A percentile compares a stretch with the other conserved stretches of the same genome.
Evolutionary conservation across 306 rosid genomes (phyloP).

Genomic region (Luffa aegyptiaca): DNA sequence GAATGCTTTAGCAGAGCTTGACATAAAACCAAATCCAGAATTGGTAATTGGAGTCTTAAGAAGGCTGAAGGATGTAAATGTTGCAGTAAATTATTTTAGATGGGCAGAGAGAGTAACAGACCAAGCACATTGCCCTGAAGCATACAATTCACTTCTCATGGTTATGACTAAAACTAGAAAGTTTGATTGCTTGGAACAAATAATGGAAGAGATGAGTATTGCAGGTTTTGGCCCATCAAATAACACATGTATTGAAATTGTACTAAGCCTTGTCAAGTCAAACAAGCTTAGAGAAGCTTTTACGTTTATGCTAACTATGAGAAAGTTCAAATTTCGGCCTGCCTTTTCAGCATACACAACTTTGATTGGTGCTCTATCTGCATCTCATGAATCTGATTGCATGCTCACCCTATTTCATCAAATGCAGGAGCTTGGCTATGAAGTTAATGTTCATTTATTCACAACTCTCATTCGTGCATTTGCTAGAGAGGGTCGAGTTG

Average conservation of each 20-base stretch:
- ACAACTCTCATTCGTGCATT: constrained; percentile 78
- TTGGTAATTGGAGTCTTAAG: constrained; percentile 65
- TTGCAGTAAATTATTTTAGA: constrained; percentile 56
- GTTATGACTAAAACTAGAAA: constrained; percentile 70
- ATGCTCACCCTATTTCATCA: constrained; percentile 65
- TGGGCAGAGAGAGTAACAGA: constrained; percentile 73
- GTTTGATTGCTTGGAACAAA: constrained; percentile 45
- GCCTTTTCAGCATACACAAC: constrained; percentile 86
- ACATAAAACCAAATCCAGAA: constrained; percentile 53
- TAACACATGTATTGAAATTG: constrained; percentile 44
- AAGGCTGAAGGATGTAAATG: constrained; percentile 54
- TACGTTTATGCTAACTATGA: constrained; percentile 59
- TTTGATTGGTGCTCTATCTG: constrained; percentile 71
- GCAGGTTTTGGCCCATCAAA: constrained; percentile 75
- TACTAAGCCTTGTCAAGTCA: constrained; percentile 39
- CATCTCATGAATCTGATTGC: constrained; percentile 37
- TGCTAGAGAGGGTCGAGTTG: constrained; percentile 64
- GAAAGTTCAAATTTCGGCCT: constrained; percentile 89
- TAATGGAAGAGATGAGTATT: constrained; percentile 82
- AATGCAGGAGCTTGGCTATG: constrained; percentile 96
- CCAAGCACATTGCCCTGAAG: constrained; percentile 49
- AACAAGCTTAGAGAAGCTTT: constrained; percentile 54
- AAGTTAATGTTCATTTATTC: constrained; percentile 65
- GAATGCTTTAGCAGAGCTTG: constrained; percentile 37
- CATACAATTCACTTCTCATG: constrained; percentile 68